Base-by-base conservation (phyloP, 2,329 filamentous ascomycete species). In the Ophiostoma novo-ulmi region DNA sequence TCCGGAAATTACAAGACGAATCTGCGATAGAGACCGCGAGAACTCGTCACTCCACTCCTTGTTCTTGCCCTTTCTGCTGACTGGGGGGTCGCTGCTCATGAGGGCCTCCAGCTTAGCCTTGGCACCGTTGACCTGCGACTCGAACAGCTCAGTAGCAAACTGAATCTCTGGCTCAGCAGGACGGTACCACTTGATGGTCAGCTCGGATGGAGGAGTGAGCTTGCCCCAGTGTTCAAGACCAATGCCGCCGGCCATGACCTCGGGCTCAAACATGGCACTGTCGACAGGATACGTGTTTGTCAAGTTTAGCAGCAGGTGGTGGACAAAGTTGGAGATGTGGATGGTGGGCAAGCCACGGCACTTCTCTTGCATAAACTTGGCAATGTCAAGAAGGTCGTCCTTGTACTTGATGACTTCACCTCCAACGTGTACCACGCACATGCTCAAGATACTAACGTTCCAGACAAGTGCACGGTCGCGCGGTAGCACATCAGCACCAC, bases 21-120 rank as follows among this genome's bases (percentile, higher is more conserved):
- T 84, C 69, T 97, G 89, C 14, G 94, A 92, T 71, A 99, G 85
- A 74, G 97, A 93, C 70, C 95, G 85, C 1, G 93, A 94, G 38
- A 98, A 90, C 78, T 99, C 96, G 78, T 99, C 95, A 0, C 94
- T 97, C 95, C 95, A 99, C 76, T 97, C 94, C 80, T 98, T 99
- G 75, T 97, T 96, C 78, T 94, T 97, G 52, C 95, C 95, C 75
- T 94, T 94, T 71, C 94, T 88, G 79, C 93, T 96, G 69, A 98
- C 90, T 2, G 89, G 90, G 1, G 93, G 90, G 48, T 90, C 87
- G 65, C 92, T 89, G 73, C 91, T 89, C 77, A 93, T 96, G n/a
- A 99, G 85, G 8, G 89, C 87, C 73, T 88, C 87, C 14, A 99
- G 81, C 73, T 92, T 88, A 71, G 89, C 83, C 72, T 94, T 86